Evolutionary conservation across 768 basidiomycete species (phyloP).

Genomic region (Suillus placidus): DNA sequence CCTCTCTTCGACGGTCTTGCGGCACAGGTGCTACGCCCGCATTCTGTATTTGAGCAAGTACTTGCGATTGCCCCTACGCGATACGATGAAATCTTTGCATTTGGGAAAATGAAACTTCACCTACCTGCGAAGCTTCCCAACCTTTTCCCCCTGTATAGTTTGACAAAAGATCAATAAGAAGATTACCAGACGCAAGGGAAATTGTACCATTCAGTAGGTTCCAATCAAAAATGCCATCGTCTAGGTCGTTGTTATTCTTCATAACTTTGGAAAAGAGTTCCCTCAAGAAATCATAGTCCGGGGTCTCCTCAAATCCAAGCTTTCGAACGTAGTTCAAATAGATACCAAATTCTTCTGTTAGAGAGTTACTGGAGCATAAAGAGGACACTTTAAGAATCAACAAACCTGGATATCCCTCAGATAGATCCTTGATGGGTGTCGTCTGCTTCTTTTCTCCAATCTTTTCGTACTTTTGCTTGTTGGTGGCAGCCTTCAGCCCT

Average conservation of each 20-base stretch:
- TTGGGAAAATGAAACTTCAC: conserved; percentile 28
- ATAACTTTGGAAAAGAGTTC: conserved; percentile 94
- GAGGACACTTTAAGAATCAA: conserved; percentile 13
- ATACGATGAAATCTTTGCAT: conserved; percentile 15
- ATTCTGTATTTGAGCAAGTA: conserved; percentile 66
- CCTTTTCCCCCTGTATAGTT: conserved; percentile 75
- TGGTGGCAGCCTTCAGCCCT: conserved; percentile 97
- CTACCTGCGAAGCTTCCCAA: conserved; percentile 84
- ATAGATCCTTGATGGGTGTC: conserved; percentile 95
- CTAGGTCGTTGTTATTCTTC: conserved; percentile 86
- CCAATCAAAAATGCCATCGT: conserved; percentile 97
- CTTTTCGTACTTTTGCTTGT: conserved; percentile 99
- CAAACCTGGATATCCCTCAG: conserved; percentile 92
- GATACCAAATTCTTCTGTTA: conserved; percentile 93
- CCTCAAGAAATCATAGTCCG: conserved; percentile 97
- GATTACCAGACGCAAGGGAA: background rate
- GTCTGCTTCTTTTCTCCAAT: conserved; percentile 99
- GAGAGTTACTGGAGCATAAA: conserved; percentile 10
- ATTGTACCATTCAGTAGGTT: conserved; percentile 80
- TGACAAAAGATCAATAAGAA: conserved; percentile 4
- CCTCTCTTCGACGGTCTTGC: conserved; percentile 64
- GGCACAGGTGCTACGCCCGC: conserved; percentile 45
- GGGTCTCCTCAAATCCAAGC: conserved; percentile 98
- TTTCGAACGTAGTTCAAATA: conserved; percentile 99
- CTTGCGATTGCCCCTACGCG: conserved; percentile 61